These are phyloP conservation scores for Candida peoriensis DNA, from an alignment of 805 yeast species.

Conservation along the genomic window DNA sequence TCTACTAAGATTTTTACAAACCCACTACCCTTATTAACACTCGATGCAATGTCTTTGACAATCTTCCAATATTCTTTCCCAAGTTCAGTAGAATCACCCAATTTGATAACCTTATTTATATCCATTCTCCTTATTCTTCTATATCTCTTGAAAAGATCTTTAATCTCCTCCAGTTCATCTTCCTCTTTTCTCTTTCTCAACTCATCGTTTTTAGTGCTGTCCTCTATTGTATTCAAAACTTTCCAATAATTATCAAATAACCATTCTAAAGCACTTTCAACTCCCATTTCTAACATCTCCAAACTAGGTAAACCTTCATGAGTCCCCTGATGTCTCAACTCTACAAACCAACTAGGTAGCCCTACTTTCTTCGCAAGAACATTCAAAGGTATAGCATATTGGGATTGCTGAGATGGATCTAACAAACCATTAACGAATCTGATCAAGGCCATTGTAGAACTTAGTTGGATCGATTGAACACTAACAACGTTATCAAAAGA, in stretches of 20 bases:
- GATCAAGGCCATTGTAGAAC: constrained; percentile 57
- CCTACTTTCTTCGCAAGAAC: constrained; percentile 62
- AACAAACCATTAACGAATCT: constrained; percentile 87
- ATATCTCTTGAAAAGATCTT: constrained; percentile 40
- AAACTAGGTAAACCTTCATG: constrained; percentile 80
- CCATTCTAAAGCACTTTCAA: constrained; percentile 68
- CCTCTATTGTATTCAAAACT: constrained; percentile 15
- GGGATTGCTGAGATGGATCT: constrained; percentile 81
- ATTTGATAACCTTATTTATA: constrained; percentile 32
- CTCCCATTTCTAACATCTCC: constrained; percentile 57
- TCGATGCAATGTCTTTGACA: constrained; percentile 22
- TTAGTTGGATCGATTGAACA: constrained; percentile 4
- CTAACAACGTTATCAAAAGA: background rate
- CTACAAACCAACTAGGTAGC: constrained; percentile 82
- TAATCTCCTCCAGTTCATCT: constrained; percentile 20
- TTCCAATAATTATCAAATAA: constrained; percentile 70
- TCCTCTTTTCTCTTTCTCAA: too few species aligned
- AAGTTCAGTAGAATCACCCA: constrained; percentile 37
- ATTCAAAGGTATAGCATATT: constrained; percentile 73
- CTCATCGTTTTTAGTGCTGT: constrained; percentile 15
- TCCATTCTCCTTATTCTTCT: constrained; percentile 46
- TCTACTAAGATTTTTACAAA: constrained; percentile 28
- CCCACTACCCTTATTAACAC: constrained; percentile 14
- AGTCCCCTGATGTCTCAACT: constrained; percentile 83
- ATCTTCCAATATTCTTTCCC: constrained; percentile 41